Base-by-base conservation (phyloP, 1,284 basidiomycete species). In the Rhodotorula sp. region DNA sequence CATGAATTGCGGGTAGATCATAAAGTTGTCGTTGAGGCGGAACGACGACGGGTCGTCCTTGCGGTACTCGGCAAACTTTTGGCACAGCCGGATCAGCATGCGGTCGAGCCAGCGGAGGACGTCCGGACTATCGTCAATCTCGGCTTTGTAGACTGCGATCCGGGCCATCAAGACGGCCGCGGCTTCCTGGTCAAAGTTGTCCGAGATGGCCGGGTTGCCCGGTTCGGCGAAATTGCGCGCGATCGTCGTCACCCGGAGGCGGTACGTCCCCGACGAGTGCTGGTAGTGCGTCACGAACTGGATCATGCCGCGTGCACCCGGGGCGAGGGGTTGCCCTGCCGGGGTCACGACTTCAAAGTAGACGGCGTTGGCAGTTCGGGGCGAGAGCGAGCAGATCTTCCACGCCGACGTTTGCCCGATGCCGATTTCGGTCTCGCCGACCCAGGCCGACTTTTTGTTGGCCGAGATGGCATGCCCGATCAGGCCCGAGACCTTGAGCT, bases 1-100 rank as follows among this genome's bases (percentile, higher is more conserved):
- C 96, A 99, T 99, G 85, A 99, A 99, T 81, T 99, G 96, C 46
- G 96, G 96, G 82, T 99, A 99, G 79, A 99, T 99, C 81, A 91
- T 93, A 82, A 99, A 99, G 82, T 95, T 95, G 79, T 97, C 94
- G 71, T 88, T 86, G 75, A 99, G 84, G 74, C 94, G 86, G 87
- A 99, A 99, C 81, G 89, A 92, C 62, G 89, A 88, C 6, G 95
- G 92, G 79, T 99, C 96, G 82, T 99, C 96, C 83, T 99, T 99
- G 79, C 94, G 85, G 81, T 99, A 99, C 81, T 98, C 95, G 67
- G 96, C 96, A 80, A 99, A 99, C 86, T 99, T 99, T 84, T 99
- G 96, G 83, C 96, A 99, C 54, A 99, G 84, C 18, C 96, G 87
- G 79, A 99, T 99, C 67, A 99, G 86, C 96, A 99, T 99, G 69